A percentile compares a stretch with the other conserved stretches of the same genome.
These are phyloP conservation scores for Rugonectria rugulosa DNA, from an alignment of 2,329 filamentous ascomycete species.

Conservation along the genomic window DNA sequence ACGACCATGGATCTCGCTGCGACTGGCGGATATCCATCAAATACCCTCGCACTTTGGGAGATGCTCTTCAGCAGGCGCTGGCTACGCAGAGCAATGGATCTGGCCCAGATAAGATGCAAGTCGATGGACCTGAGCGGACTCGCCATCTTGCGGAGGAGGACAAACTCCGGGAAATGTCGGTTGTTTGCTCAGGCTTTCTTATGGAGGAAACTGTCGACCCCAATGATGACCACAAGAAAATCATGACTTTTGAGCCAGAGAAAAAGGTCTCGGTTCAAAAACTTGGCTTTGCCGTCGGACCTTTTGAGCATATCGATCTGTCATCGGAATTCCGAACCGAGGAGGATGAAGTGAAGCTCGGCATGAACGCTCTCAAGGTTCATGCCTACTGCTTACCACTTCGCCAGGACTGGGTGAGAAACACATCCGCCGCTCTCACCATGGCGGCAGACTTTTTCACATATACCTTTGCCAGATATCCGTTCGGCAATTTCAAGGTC, in stretches of 20 bases:
- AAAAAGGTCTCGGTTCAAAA: conserved; percentile 84
- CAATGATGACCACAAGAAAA: conserved; percentile 82
- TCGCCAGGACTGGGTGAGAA: conserved; percentile 80
- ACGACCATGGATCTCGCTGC: conserved; percentile 81
- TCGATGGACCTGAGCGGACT: conserved; percentile 50
- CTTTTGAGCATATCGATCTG: conserved; percentile 92
- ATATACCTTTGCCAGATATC: conserved; percentile 87
- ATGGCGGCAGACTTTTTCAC: conserved; percentile 91
- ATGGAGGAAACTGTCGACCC: conserved; percentile 83
- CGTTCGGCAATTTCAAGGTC: conserved; percentile 90
- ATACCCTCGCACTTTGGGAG: conserved; percentile 85
- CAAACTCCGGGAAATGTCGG: conserved; percentile 85
- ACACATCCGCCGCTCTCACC: conserved; percentile 86
- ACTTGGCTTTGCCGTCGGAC: conserved; percentile 91
- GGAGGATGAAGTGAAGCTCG: conserved; percentile 90
- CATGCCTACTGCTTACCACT: conserved; percentile 91
- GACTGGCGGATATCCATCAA: conserved; percentile 90
- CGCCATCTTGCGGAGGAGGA: conserved; percentile 74
- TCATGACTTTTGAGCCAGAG: conserved; percentile 81
- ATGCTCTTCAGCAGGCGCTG: conserved; percentile 66
- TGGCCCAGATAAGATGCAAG: conserved; percentile 47
- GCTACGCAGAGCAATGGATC: conserved; percentile 50
- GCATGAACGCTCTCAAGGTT: conserved; percentile 85
- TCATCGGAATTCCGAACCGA: conserved; percentile 85
- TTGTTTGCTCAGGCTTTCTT: conserved; percentile 89